Base-by-base conservation (phyloP, 345 rosid species). In the Hypericum perforatum region DNA sequence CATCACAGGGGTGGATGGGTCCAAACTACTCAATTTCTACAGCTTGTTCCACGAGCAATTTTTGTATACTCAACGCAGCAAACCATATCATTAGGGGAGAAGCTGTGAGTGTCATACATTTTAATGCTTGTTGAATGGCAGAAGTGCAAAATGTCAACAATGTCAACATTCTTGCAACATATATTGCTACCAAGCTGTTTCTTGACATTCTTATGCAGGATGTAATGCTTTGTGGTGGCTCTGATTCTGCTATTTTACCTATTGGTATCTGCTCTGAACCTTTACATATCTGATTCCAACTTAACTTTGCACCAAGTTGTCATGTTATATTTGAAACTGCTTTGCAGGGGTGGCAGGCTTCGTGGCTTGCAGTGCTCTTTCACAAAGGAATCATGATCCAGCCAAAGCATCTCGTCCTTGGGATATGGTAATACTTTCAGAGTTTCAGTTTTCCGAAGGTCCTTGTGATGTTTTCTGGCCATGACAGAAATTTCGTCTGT, bases 11-110 rank as follows among this genome's bases (percentile, higher is more conserved):
- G 56, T 87, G 96, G 98, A 91, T 85, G 96, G 98, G 98, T 9
- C 95, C 98, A 52, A 91, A 84, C 74, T 91, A 91, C 72, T 91
- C 98, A 16, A 91, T 91, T 46, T 85, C 98, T 45, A 79, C 92
- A 68, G 98, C 96, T 56, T 91, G 98, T 71, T 95, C 98, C 15
- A 91, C 98, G 7, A 71, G 96, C 75, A 91, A 91, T 78, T 91
- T 82, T 62, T 91, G 98, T 70, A 82, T 87, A 68, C 39, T 84
- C 65, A 87, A 81, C 77, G 92, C 95, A 15, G 98, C 98, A 11
- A 85, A 87, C 75, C 98, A 87, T 61, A 91, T 91, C 61, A 74
- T 79, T 46, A 79, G 82, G 70, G 96, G 96, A 37, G 98, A 91
- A 79, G 98, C 98, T 73, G 97, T 90, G 78, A 80, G 94, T 73